Base-by-base conservation (phyloP, 148 eudicot species). In the Vaccinium corymbosum region DNA sequence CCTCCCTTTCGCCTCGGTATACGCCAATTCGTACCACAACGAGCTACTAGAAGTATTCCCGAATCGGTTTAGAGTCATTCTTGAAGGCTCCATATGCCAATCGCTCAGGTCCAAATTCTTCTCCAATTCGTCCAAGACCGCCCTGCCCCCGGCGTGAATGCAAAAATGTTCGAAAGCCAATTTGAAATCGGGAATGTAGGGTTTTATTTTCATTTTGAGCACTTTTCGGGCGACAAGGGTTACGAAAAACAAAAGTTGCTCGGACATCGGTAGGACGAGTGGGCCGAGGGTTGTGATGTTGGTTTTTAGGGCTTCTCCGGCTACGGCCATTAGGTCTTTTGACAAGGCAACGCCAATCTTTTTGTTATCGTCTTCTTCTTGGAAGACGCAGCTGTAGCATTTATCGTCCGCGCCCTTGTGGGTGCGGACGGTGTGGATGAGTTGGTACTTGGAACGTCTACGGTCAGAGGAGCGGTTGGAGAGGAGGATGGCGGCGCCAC, bases 1-100 rank as follows among this genome's bases (percentile, higher is more conserved):
- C 85, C 91, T 81, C 32, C 91, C 91, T 59, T 90, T 90, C 1
- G 91, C 90, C 83, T 89, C 91, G 8, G 84, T 3, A 59, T 90
- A 90, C 0, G 91, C 91, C 61, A 90, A 27, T 80, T 86, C 88
- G 62, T 90, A 90, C 90, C 90, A 90, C 42, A 88, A 20, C 5
- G 91, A 90, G 19, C 90, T 90, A 17, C 92, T 90, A 0, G 92
- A 90, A 6, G 91, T 90, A 77, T 88, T 90, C 8, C 91, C 91
- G 79, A 87, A 87, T 81, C 91, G 82, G 22, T 87, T 49, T 0
- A 89, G 81, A 8, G 88, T 87, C 91, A 89, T 89, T 78, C 91
- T 87, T 0, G 91, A 90, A 42, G 91, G 88, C 50, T 90, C 91
- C 91, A 90, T 88, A 12, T 87, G 85, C 86, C 83, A 86, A 5